Percentiles rank a stretch among this genome's conserved stretches.
These are phyloP conservation scores for Xylariaceae sp. DNA, from an alignment of 2,329 filamentous ascomycete genomes.

Conservation along the genomic window DNA sequence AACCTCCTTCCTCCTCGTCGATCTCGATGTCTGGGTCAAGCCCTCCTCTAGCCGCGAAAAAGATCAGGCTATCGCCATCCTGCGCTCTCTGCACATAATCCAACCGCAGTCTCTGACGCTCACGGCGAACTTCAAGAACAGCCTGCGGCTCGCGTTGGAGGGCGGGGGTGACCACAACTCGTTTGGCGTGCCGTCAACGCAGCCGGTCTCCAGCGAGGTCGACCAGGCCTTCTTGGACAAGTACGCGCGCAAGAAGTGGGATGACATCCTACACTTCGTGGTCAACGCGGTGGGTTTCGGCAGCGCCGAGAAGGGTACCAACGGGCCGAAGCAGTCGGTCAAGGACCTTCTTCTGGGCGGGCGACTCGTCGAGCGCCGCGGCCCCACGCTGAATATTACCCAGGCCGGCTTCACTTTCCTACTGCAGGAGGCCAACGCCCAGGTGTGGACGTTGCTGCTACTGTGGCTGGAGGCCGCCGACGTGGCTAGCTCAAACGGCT, in stretches of 20 bases:
- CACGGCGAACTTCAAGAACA: constrained; percentile 79
- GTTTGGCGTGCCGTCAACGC: constrained; percentile 82
- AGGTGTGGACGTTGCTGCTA: constrained; percentile 94
- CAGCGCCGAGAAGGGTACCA: constrained; percentile 40
- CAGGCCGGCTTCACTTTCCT: constrained; percentile 93
- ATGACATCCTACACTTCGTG: constrained; percentile 93
- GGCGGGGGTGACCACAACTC: constrained; percentile 84
- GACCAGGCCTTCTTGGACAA: constrained; percentile 76
- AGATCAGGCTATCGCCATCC: constrained; percentile 79
- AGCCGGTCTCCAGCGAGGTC: constrained; percentile 64
- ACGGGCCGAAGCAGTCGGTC: constrained; percentile 72
- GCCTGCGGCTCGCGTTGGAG: constrained; percentile 83
- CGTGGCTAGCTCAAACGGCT: constrained; percentile 46
- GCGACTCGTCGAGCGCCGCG: constrained; percentile 70
- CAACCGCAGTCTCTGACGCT: constrained; percentile 75
- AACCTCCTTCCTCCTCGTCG: constrained; percentile 73
- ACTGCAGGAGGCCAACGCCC: constrained; percentile 91
- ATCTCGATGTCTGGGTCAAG: constrained; percentile 86
- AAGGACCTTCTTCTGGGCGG: constrained; percentile 82
- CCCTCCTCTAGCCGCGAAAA: constrained; percentile 68
- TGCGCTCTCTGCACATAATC: constrained; percentile 88
- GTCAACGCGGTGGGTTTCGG: constrained; percentile 72
- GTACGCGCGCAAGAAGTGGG: constrained; percentile 89
- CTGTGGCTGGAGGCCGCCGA: constrained; percentile 89
- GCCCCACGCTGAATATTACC: constrained; percentile 71